Conservation (phyloP, 768 basidiomycete species). For the Suillus clintonianus region DNA sequence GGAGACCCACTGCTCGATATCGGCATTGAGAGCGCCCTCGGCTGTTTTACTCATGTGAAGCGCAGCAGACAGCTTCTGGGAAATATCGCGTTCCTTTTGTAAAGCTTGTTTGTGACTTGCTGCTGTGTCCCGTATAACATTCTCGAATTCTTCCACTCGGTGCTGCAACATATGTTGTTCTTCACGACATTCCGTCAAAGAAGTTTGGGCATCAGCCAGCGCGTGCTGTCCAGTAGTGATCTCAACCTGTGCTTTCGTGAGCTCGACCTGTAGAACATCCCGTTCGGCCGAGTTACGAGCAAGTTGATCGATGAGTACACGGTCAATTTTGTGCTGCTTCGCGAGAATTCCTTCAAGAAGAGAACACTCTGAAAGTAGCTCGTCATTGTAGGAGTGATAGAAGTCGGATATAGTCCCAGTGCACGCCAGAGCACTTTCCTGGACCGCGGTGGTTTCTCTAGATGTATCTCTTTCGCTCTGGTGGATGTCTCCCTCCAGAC, state of each 20-base stretch:
- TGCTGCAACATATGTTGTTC: conserved; percentile 28
- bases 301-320: conserved; percentile 36
- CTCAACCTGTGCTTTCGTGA: conserved; percentile 44
- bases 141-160: conserved; percentile 25
- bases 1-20: conserved; percentile 63
- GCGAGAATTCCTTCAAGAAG: conserved; percentile 9
- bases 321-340: conserved; percentile 19
- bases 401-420: conserved; percentile 32
- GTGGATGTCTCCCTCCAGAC: conserved; percentile 21
- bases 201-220: conserved; percentile 24
- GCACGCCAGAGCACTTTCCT: conserved; percentile 13
- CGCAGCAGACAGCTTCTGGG: conserved; percentile 49
- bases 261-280: conserved; percentile 42
- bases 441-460: conserved; percentile 10
- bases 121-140: conserved; percentile 31
- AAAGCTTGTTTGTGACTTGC: conserved; percentile 37
- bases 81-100: conserved; percentile 48
- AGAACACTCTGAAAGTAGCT: conserved; percentile 27
- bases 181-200: conserved; percentile 14
- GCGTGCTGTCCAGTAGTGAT: conserved; percentile 23
- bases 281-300: conserved; percentile 41
- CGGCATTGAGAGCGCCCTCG: conserved; percentile 67
- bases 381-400: conserved; percentile 38
- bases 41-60: conserved; percentile 60
- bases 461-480: conserved; percentile 15